phyloP scores from a whole-genome alignment of 371 early-diverging fungal species.

The Apophysomyces trapeziformis region DNA sequence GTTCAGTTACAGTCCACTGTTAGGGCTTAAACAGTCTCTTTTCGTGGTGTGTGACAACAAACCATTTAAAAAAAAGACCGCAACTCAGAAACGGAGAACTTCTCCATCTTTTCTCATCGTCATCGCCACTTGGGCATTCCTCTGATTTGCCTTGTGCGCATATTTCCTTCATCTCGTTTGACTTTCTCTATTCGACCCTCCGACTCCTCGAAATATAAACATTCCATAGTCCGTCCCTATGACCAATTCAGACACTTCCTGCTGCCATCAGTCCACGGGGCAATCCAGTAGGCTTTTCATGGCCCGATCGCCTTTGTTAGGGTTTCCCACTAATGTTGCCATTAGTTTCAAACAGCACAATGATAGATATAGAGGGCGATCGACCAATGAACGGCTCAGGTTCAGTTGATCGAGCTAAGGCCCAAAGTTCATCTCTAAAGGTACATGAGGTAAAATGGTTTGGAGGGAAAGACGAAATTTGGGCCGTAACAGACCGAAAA shows the following conservation, averaged over 20 bases:
- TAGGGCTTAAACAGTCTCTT: neutral
- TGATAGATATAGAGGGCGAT: neutral
- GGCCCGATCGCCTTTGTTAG: neutral
- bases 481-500: neutral
- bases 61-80: conserved; percentile 4
- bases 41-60: neutral
- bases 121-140: neutral
- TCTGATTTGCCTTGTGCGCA: neutral
- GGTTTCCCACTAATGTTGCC: neutral
- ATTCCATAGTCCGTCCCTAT: neutral
- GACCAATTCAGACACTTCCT: conserved; percentile 1
- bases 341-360: neutral
- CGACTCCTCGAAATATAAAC: neutral
- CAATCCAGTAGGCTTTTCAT: neutral
- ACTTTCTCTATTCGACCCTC: neutral
- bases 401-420: neutral
- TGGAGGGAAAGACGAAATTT: neutral
- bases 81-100: conserved; percentile 2
- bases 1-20: neutral
- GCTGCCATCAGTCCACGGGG: neutral
- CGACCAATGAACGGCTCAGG: neutral
- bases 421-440: conserved; percentile 7
- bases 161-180: too few relatives aligned
- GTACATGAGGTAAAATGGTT: conserved; percentile 6
- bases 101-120: conserved; percentile 4